These are phyloP conservation scores for Stenogyne calaminthoides DNA, from an alignment of 305 asterid genomes.

Conservation along the genomic window DNA sequence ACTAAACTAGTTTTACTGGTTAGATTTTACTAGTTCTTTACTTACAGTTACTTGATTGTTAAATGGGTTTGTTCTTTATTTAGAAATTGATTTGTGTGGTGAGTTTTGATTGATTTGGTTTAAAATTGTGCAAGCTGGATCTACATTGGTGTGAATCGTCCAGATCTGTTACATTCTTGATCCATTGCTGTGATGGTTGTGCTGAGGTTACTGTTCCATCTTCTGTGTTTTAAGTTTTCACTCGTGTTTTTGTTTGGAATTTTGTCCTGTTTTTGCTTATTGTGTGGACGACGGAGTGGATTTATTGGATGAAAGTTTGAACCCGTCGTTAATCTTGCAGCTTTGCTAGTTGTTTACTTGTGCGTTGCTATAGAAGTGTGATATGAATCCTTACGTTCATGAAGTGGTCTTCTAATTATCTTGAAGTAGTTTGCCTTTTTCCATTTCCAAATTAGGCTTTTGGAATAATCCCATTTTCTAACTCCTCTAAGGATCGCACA, in stretches of 20 bases:
- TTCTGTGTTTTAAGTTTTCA: constrained; percentile 15
- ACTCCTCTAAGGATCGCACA: constrained; percentile 54
- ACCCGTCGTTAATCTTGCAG: not conserved
- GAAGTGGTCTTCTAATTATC: not conserved
- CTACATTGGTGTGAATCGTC: constrained; percentile 19
- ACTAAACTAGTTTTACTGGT: constrained; percentile 19
- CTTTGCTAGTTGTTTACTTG: not conserved
- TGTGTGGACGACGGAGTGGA: too few species aligned
- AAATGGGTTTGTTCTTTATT: not conserved
- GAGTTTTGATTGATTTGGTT: not conserved
- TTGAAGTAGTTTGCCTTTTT: constrained; percentile 11
- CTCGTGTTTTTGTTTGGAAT: not conserved
- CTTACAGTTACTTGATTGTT: constrained; percentile 21
- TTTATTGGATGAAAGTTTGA: not conserved
- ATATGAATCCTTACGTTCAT: not conserved
- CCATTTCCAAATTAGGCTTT: constrained; percentile 21
- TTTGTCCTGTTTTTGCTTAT: too few species aligned
- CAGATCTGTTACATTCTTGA: constrained; percentile 38
- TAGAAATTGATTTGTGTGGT: not conserved
- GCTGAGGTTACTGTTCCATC: constrained; percentile 22
- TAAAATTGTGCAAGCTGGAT: constrained; percentile 26
- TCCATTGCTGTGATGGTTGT: constrained; percentile 27
- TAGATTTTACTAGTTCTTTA: constrained; percentile 1
- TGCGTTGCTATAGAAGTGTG: not conserved
- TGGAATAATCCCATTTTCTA: constrained; percentile 40